Conservation (phyloP, 441 rosid genomes). For the Syzygium syzygioides region DNA sequence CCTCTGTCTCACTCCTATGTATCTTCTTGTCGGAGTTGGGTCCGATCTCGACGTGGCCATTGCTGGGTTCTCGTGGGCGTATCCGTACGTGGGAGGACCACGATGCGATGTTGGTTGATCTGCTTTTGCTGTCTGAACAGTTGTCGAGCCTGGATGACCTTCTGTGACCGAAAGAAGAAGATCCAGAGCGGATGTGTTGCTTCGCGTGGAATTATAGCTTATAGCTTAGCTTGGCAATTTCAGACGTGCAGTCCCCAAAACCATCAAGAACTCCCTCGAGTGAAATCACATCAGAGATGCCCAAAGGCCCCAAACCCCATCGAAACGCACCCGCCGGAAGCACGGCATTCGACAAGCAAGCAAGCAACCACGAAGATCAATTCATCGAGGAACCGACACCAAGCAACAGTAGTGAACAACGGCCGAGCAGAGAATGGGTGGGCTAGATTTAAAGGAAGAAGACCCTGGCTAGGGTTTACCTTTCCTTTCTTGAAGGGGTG, state of each 20-base stretch:
- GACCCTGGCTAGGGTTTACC: not conserved
- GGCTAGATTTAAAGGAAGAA: not conserved
- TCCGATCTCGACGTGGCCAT: conserved; percentile 20
- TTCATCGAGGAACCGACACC: not conserved
- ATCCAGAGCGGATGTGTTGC: not conserved
- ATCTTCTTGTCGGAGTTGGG: conserved; percentile 43
- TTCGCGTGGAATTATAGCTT: not conserved
- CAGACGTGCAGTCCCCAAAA: conserved; percentile 19
- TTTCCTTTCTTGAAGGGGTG: not conserved
- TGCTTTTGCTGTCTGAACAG: not conserved
- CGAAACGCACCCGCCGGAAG: not conserved
- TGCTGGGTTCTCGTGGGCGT: conserved; percentile 1
- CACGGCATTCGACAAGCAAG: not conserved
- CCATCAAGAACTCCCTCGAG: not conserved
- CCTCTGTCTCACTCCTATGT: conserved; percentile 88
- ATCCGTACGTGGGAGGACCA: conserved; percentile 33
- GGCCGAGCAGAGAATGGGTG: not conserved
- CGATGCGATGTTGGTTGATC: not conserved
- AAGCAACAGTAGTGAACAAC: not conserved
- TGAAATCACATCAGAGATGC: not conserved
- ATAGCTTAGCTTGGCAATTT: not conserved
- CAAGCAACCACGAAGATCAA: not conserved
- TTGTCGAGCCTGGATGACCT: not conserved
- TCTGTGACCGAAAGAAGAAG: not conserved
- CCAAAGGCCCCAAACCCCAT: no score